Evolutionary conservation across 2,329 filamentous ascomycete species (phyloP), one percentile per base, ranked within the genome.

Genomic region (Emericellopsis cladophorae): DNA sequence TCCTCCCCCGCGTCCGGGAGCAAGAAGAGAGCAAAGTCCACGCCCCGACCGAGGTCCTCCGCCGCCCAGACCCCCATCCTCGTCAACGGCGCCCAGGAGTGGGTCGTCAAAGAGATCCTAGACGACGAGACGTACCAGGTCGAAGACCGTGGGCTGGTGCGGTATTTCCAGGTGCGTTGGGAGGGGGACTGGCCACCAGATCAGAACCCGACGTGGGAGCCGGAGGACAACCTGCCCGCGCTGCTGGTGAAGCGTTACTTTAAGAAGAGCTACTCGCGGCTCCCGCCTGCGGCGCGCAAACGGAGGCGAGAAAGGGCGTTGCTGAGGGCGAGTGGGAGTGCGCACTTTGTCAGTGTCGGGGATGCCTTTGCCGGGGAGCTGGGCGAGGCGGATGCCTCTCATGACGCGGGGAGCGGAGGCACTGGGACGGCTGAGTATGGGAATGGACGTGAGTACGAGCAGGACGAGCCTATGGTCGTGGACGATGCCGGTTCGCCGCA

Each of bases 171-270:
- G 24, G 71, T 78, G 1, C 64, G 67, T 7, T 78, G 74, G 74
- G 66, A 65, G 36, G 74, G 74, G 7, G 54, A 73, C 43, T 78
- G 74, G 74, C 70, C 73, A 0, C 54, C 62, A 0, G 67, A 66
- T 8, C 64, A 76, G 49, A 76, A 78, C 41, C 70, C 71, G 0
- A 70, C 72, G 0, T 78, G 74, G 74, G 74, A 78, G 48, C 73
- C 72, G 0, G 65, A 68, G 45, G 62, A 62, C 4, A 73, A 76
- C 40, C 63, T 78, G 3, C 54, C 67, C 0, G 42, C 51, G 0
- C 43, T 43, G 0, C 49, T 75, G 32, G 56, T 74, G 2, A 55
- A 52, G 7, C 55, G 54, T 3, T 77, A 67, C 42, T 43, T 55
- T 8, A 62, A 59, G 38, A 47, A 48, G 11, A 40, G 36, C 3